These are phyloP conservation scores for Teunomyces tritomae DNA, from an alignment of 805 yeast species.

Conservation along the genomic window DNA sequence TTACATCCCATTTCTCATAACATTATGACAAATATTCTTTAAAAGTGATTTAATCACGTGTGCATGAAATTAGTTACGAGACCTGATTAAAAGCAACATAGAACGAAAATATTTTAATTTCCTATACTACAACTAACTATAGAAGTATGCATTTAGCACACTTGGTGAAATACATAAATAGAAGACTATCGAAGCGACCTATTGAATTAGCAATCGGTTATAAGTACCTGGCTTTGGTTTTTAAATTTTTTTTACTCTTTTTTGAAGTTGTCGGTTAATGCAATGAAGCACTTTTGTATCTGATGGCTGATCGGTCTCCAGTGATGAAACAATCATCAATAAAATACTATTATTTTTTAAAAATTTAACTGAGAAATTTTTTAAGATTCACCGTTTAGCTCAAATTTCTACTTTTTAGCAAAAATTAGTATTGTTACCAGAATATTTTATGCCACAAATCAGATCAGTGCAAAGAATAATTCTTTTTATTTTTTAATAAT, in stretches of 20 bases:
- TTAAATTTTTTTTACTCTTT: background rate
- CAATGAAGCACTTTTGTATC: background rate
- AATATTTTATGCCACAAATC: background rate
- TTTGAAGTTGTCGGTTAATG: background rate
- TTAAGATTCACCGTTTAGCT: slow-evolving; percentile 2
- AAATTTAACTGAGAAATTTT: background rate
- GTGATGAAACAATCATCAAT: background rate
- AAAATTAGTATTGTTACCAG: background rate
- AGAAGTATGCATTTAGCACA: background rate
- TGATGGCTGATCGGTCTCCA: background rate
- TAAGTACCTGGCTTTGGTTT: no score
- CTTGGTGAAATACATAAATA: background rate
- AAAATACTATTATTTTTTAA: background rate
- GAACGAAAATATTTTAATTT: slow-evolving; percentile 1
- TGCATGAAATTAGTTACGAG: slow-evolving; percentile 3
- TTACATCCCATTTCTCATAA: background rate
- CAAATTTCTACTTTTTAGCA: background rate
- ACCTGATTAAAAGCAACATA: background rate
- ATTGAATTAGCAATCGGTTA: no score
- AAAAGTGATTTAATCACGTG: background rate
- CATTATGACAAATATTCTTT: background rate
- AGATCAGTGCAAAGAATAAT: background rate
- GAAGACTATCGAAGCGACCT: background rate
- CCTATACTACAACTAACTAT: background rate
- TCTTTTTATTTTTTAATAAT: background rate